phyloP scores from a whole-genome alignment of 176 grass and related monocot species.

The Zea mays region Zm-B73-REFERENCE-NAM-5.0 NC_050105.1:136951001-136951500 shows the following conservation, averaged over 20 bases:
- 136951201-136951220: neutral
- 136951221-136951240: neutral
- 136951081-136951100: neutral
- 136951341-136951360: neutral
- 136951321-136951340: neutral
- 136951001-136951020: neutral
- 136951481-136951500: neutral
- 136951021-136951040: neutral
- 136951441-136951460: neutral
- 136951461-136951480: conserved; percentile 8
- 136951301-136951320: neutral
- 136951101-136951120: neutral
- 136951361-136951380: neutral
- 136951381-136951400: neutral
- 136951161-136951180: too few relatives aligned
- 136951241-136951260: neutral
- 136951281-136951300: neutral
- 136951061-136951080: too few relatives aligned
- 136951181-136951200: too few relatives aligned
- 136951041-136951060: neutral
- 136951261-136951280: neutral
- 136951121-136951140: neutral
- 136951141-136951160: neutral
- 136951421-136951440: neutral
- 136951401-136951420: neutral